Conservation (phyloP, 2,329 filamentous ascomycete species). For the Geoglossum cookeanum region DNA sequence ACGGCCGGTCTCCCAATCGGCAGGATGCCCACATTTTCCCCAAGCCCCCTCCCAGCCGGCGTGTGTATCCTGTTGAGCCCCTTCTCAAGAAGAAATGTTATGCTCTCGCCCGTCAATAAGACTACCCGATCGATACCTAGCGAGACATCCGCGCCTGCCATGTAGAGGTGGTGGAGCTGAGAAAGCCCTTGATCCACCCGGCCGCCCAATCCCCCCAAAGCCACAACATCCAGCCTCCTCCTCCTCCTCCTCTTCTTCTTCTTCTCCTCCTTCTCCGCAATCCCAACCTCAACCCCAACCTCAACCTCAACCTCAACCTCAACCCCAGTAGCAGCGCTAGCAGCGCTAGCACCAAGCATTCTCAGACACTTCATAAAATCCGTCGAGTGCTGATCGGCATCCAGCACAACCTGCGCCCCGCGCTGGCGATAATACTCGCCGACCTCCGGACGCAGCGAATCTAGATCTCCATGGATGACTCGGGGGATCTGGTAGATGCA, state of each 20-base stretch:
- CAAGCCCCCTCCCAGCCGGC: conserved; percentile 35
- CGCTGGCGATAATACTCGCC: conserved; percentile 45
- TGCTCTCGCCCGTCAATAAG: conserved; percentile 60
- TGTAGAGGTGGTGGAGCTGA: conserved; percentile 66
- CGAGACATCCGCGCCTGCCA: conserved; percentile 22
- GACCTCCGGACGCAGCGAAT: conserved; percentile 51
- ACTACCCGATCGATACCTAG: conserved; percentile 36
- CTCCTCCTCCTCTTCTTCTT: neutral
- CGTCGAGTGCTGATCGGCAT: conserved; percentile 69
- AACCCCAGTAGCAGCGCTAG: no score
- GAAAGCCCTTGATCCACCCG: conserved; percentile 85
- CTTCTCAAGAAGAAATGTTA: conserved; percentile 61
- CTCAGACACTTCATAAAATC: conserved; percentile 73
- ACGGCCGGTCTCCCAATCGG: conserved; percentile 59
- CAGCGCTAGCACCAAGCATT: conserved; percentile 25
- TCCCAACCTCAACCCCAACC: no score
- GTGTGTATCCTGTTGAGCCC: conserved; percentile 51
- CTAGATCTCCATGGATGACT: conserved; percentile 74
- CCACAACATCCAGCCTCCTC: conserved; percentile 42
- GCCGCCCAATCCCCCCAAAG: conserved; percentile 70
- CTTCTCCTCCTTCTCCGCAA: no score
- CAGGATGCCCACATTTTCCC: conserved; percentile 67
- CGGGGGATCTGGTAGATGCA: conserved; percentile 32
- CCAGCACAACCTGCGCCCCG: conserved; percentile 42
- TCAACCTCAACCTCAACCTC: no score